These are phyloP conservation scores for Globisporangium radiosum DNA, from an alignment of 352 stramenopile species.

Conservation along the genomic window DNA sequence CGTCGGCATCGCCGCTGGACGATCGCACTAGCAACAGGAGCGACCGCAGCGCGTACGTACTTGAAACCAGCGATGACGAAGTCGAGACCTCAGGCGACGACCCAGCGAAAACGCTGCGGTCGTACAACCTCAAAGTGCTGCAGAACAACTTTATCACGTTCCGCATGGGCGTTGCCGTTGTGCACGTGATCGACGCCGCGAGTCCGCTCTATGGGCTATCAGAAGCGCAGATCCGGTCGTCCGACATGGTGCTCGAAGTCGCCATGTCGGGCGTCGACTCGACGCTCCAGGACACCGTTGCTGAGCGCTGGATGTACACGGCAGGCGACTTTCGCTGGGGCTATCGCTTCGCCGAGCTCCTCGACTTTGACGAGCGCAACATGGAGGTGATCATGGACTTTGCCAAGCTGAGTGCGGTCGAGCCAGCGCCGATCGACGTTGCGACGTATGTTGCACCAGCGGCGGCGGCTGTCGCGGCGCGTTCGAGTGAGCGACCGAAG, in stretches of 20 bases:
- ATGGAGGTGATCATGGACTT: slow-evolving; percentile 78
- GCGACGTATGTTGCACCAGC: slow-evolving; percentile 30
- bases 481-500: background rate
- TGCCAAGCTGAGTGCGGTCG: slow-evolving; percentile 59
- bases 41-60: background rate
- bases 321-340: slow-evolving; percentile 56
- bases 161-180: slow-evolving; percentile 71
- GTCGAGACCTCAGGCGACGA: no score
- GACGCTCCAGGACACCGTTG: slow-evolving; percentile 78
- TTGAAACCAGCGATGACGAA: no score
- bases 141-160: slow-evolving; percentile 87
- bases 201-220: slow-evolving; percentile 63
- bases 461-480: slow-evolving; percentile 2
- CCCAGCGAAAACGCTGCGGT: slow-evolving; percentile 38
- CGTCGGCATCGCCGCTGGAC: slow-evolving; percentile 7
- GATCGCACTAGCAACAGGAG: slow-evolving; percentile 7
- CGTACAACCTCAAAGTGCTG: slow-evolving; percentile 72
- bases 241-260: slow-evolving; percentile 75
- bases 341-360: slow-evolving; percentile 63
- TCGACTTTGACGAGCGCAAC: slow-evolving; percentile 65
- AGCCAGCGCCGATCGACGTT: slow-evolving; percentile 45
- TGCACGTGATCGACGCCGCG: slow-evolving; percentile 70
- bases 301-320: slow-evolving; percentile 75
- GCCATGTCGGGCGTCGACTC: slow-evolving; percentile 76
- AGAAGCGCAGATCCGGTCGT: slow-evolving; percentile 41